Conservation (phyloP, 352 stramenopile genomes). For the Aphanomyces astaci region DNA sequence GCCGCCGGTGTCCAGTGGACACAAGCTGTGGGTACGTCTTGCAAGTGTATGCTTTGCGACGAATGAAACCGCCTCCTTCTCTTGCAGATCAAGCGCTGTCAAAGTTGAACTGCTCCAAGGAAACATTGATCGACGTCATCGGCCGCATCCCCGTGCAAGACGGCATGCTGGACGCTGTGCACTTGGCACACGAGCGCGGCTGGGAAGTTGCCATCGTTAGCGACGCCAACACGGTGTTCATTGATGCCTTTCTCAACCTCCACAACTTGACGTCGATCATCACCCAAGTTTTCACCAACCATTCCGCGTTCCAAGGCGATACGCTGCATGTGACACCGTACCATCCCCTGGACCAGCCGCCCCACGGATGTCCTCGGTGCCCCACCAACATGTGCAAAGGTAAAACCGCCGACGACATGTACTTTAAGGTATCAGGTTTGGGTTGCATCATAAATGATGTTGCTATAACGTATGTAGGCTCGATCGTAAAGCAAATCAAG, state of each 20-base stretch:
- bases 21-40: constrained; percentile 7
- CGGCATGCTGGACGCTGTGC: constrained; percentile 61
- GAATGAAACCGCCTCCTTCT: too few relatives aligned
- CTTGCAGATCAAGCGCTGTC: constrained; percentile 17
- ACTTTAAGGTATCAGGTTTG: too few relatives aligned
- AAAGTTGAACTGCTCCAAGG: constrained; percentile 7
- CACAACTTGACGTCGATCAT: constrained; percentile 30
- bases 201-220: constrained; percentile 63
- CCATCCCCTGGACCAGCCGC: constrained; percentile 30
- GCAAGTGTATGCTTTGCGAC: too few relatives aligned
- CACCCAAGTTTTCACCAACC: constrained; percentile 36
- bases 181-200: constrained; percentile 33
- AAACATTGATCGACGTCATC: constrained; percentile 38
- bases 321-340: constrained; percentile 52
- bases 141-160: constrained; percentile 47
- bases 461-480: too few relatives aligned
- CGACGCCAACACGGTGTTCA: constrained; percentile 76
- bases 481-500: constrained; percentile 48
- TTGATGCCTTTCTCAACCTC: constrained; percentile 57
- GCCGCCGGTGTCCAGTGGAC: constrained; percentile 28
- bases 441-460: too few relatives aligned
- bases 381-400: constrained; percentile 81
- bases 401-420: too few relatives aligned
- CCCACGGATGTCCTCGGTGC: constrained; percentile 52
- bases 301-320: constrained; percentile 27